Conservation (phyloP, 805 yeast genomes). For the Starmerella stellata region DNA sequence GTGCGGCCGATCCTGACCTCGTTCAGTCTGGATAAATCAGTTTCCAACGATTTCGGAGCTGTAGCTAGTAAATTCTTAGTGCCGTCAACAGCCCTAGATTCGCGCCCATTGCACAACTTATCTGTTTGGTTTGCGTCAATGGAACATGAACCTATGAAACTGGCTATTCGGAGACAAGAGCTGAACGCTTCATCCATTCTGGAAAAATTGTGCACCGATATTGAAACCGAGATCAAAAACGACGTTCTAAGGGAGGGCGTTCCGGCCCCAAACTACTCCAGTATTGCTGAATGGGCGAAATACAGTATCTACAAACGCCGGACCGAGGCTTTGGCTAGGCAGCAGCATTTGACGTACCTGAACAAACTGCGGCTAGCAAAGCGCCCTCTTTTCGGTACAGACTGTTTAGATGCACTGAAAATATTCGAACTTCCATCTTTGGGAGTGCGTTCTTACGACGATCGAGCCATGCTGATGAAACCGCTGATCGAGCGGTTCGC, state of each 20-base stretch:
- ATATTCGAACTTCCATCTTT: conserved; percentile 11
- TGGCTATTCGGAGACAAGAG: background rate
- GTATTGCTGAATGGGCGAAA: conserved; percentile 38
- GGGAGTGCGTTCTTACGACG: conserved; percentile 17
- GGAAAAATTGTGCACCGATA: conserved; percentile 26
- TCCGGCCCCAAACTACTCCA: conserved; percentile 18
- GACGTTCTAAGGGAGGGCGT: conserved; percentile 8
- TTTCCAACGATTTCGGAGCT: conserved; percentile 29
- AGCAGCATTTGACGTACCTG: conserved; percentile 40
- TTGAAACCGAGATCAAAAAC: background rate
- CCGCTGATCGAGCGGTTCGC: conserved; percentile 55
- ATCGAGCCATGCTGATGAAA: conserved; percentile 25
- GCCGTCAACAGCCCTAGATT: background rate
- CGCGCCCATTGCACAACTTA: background rate
- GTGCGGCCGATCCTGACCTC: conserved; percentile 90
- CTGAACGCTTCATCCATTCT: background rate
- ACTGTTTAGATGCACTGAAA: conserved; percentile 27
- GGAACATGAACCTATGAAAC: background rate
- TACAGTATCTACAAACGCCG: conserved; percentile 37
- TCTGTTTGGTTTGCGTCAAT: background rate
- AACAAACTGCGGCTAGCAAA: conserved; percentile 48
- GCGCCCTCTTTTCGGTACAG: conserved; percentile 50
- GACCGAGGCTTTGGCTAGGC: conserved; percentile 32
- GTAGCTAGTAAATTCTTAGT: conserved; percentile 11
- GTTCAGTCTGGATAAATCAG: conserved; percentile 52